Conservation (phyloP, 2,329 filamentous ascomycete species). For the Fusarium mangiferae region DNA sequence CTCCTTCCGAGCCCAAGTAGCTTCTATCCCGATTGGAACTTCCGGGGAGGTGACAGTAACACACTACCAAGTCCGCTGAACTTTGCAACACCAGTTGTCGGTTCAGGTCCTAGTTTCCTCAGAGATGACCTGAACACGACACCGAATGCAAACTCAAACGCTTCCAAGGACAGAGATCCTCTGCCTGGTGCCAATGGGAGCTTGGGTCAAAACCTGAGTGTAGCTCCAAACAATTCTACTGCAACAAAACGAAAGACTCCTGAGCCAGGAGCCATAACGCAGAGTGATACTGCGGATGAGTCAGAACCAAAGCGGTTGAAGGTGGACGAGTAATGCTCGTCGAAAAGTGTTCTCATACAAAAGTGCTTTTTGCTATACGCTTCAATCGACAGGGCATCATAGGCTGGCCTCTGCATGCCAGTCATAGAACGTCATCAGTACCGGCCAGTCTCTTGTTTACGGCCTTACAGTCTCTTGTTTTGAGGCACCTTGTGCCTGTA, state of each 20-base stretch:
- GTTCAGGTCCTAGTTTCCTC: constrained; percentile 70
- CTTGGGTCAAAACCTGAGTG: constrained; percentile 33
- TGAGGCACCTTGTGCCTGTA: constrained; percentile 21
- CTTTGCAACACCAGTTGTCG: constrained; percentile 83
- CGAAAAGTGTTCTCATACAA: constrained; percentile 3
- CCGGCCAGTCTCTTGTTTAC: neutral
- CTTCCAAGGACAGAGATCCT: constrained; percentile 13
- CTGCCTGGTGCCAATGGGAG: constrained; percentile 13
- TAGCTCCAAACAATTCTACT: constrained; percentile 31
- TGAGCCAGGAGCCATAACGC: constrained; percentile 56
- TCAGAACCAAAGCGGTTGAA: constrained; percentile 65
- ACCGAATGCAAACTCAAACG: constrained; percentile 24
- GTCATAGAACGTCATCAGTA: constrained; percentile 16
- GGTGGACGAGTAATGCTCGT: constrained; percentile 54
- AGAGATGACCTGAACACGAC: constrained; percentile 57
- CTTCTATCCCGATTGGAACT: constrained; percentile 94
- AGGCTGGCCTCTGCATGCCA: constrained; percentile 34
- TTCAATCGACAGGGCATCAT: constrained; percentile 18
- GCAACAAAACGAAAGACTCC: constrained; percentile 67
- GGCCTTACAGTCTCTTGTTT: constrained; percentile 16
- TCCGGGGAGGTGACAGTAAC: constrained; percentile 77
- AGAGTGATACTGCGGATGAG: constrained; percentile 55
- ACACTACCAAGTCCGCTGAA: constrained; percentile 92
- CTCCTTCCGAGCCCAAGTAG: constrained; percentile 90
- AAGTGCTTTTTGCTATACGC: constrained; percentile 21